Percentiles rank a stretch among this genome's conserved stretches.
Evolutionary conservation across 331 rosid species (phyloP).

Genomic region (Quercus tomentella): DNA sequence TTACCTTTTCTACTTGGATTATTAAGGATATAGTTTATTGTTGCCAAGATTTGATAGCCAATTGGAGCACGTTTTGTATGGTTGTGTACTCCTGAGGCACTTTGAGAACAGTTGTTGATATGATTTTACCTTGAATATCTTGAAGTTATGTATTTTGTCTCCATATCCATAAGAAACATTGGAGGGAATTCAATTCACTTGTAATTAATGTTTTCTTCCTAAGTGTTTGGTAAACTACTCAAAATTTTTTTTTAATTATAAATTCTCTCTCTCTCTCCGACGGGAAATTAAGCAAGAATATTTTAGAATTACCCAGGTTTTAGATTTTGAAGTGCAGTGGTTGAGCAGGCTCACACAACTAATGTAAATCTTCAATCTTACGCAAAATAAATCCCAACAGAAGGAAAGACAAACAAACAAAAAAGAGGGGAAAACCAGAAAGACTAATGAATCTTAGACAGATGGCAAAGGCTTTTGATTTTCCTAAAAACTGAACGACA

Average conservation of each 20-base stretch:
- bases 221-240: background rate
- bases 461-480: too few relatives aligned
- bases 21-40: background rate
- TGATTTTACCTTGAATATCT: background rate
- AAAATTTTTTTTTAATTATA: background rate
- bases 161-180: too few relatives aligned
- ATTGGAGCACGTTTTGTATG: slow-evolving; percentile 8
- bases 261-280: background rate
- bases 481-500: too few relatives aligned
- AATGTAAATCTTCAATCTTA: background rate
- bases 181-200: background rate
- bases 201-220: background rate
- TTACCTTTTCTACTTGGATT: background rate
- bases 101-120: background rate
- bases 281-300: too few relatives aligned
- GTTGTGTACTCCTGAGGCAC: background rate
- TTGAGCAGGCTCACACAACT: background rate
- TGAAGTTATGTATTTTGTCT: background rate
- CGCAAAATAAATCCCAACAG: too few relatives aligned
- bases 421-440: too few relatives aligned
- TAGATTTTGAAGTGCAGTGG: background rate
- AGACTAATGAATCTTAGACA: too few relatives aligned
- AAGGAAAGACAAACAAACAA: too few relatives aligned
- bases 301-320: too few relatives aligned
- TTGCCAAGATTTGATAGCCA: background rate